phyloP scores from a whole-genome alignment of 345 rosid genomes.

The Murraya koenigii region DNA sequence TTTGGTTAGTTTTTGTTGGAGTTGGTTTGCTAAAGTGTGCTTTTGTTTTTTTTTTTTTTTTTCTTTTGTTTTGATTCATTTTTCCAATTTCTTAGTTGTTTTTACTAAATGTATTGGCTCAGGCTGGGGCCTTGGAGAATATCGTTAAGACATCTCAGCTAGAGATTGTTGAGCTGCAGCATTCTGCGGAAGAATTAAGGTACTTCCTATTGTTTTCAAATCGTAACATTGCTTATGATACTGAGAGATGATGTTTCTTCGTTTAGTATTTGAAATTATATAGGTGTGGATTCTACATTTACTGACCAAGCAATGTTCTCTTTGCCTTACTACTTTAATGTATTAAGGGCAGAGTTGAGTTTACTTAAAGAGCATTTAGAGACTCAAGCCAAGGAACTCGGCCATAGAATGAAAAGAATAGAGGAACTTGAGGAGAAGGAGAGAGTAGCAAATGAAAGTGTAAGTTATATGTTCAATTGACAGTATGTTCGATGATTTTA shows the following conservation, averaged over 20 bases:
- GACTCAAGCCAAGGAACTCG: conserved; percentile 77
- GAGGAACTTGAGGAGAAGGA: conserved; percentile 91
- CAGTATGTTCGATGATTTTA: background rate
- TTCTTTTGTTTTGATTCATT: background rate
- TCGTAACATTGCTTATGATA: conserved; percentile 1
- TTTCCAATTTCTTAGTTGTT: conserved; percentile 6
- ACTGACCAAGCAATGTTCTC: conserved; percentile 22
- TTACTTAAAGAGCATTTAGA: conserved; percentile 66
- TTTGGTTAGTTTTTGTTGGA: conserved; percentile 52
- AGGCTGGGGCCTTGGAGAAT: conserved; percentile 97
- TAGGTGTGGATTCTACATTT: background rate
- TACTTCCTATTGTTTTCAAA: conserved; percentile 19
- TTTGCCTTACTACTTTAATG: conserved; percentile 23
- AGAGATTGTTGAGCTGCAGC: conserved; percentile 75
- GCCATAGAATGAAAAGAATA: conserved; percentile 58
- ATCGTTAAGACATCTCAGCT: conserved; percentile 90
- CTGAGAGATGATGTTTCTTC: background rate
- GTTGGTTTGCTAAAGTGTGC: conserved; percentile 6
- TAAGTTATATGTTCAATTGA: conserved; percentile 33
- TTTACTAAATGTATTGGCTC: conserved; percentile 20
- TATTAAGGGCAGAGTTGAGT: conserved; percentile 77
- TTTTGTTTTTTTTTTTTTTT: background rate
- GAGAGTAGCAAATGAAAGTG: conserved; percentile 90
- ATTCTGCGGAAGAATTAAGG: conserved; percentile 81
- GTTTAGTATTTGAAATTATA: background rate